These are phyloP conservation scores for Apium graveolens DNA, from an alignment of 129 eudicot genomes.

Conservation along the genomic window DNA sequence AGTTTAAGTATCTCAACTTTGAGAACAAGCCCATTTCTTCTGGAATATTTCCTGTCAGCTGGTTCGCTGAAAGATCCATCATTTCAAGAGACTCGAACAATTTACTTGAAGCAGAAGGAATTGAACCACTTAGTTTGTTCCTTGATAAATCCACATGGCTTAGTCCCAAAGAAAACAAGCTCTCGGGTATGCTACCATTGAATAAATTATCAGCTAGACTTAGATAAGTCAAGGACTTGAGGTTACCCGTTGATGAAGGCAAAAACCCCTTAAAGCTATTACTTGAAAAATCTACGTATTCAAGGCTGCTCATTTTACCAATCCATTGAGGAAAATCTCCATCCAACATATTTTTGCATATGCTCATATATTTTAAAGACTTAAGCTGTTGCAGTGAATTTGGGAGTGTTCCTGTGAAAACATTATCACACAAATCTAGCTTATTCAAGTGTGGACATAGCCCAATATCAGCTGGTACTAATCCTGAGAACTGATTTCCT, in stretches of 20 bases:
- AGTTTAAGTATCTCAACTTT: constrained; percentile 66
- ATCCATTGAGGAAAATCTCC: constrained; percentile 79
- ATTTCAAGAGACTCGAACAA: constrained; percentile 49
- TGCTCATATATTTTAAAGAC: constrained; percentile 32
- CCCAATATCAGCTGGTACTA: constrained; percentile 64
- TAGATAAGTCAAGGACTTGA: constrained; percentile 39
- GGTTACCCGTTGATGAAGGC: constrained; percentile 45
- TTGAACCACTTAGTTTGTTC: constrained; percentile 52
- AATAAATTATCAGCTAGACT: constrained; percentile 46
- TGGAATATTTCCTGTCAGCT: constrained; percentile 64
- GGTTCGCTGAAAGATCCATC: constrained; percentile 73
- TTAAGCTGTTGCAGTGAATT: constrained; percentile 40
- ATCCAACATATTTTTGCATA: constrained; percentile 45
- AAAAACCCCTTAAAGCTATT: constrained; percentile 51
- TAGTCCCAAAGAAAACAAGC: constrained; percentile 61
- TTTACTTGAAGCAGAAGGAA: constrained; percentile 55
- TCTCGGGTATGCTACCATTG: constrained; percentile 64
- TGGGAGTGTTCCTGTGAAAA: constrained; percentile 53
- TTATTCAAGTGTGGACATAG: constrained; percentile 56
- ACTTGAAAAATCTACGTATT: constrained; percentile 58
- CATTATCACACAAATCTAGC: constrained; percentile 56
- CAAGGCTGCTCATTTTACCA: constrained; percentile 37
- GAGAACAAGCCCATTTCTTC: constrained; percentile 75
- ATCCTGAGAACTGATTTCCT: constrained; percentile 63
- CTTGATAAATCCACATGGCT: constrained; percentile 59